phyloP scores from a whole-genome alignment of 208 protist species.

The Crithidia sp. region DNA sequence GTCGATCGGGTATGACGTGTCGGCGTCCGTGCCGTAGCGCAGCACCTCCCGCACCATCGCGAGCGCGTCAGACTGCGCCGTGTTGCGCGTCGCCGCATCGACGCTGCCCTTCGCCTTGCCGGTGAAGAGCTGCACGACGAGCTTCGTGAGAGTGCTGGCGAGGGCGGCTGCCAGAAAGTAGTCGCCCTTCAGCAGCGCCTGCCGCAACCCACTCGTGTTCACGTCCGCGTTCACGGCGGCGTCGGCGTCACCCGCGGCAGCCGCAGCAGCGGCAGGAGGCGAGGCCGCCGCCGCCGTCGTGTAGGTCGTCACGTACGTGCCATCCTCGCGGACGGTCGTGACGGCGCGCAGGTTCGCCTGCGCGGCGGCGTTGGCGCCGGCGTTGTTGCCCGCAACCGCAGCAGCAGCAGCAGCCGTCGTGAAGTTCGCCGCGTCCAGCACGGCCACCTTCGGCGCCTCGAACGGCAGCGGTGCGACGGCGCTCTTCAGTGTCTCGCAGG shows the following conservation, averaged over 20 bases:
- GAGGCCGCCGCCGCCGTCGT: constrained; percentile 36
- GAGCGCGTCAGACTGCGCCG: constrained; percentile 66
- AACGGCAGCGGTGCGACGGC: constrained; percentile 66
- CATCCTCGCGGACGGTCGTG: constrained; percentile 88
- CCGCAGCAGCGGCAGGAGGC: background rate
- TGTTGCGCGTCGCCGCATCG: constrained; percentile 37
- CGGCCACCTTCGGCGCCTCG: constrained; percentile 29
- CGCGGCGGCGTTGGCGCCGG: background rate
- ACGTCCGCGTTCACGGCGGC: constrained; percentile 8
- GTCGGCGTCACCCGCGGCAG: constrained; percentile 4
- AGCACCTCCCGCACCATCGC: constrained; percentile 75
- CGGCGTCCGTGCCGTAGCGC: constrained; percentile 68
- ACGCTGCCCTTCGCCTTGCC: constrained; percentile 13
- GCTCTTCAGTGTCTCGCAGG: constrained; percentile 46
- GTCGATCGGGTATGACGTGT: constrained; percentile 52
- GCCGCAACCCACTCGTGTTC: constrained; percentile 51
- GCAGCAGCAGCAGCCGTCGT: constrained; percentile 16
- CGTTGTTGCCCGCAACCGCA: background rate
- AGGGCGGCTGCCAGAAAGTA: constrained; percentile 94
- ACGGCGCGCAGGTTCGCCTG: constrained; percentile 51
- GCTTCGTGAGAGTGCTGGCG: constrained; percentile 92
- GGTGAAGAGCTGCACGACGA: constrained; percentile 85
- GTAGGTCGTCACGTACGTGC: constrained; percentile 95
- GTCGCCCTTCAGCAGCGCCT: constrained; percentile 84
- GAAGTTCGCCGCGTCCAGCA: constrained; percentile 11